phyloP scores from a whole-genome alignment of 1,139 yeast species.

The Eremothecium cymbalariae region DNA sequence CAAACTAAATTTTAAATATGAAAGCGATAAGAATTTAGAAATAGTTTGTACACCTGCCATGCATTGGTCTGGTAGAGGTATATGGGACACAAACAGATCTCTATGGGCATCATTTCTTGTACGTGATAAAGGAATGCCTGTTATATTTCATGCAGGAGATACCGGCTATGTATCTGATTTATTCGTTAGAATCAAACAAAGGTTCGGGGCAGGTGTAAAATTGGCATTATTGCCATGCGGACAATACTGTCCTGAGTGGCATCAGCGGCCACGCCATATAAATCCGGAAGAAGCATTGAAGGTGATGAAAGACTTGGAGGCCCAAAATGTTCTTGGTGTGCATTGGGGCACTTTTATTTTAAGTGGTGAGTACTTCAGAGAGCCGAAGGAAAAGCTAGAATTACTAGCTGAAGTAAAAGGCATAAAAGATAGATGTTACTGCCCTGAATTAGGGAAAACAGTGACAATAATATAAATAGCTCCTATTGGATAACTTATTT shows the following conservation, averaged over 20 bases:
- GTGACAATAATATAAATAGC: constrained; percentile 32
- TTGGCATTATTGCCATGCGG: constrained; percentile 86
- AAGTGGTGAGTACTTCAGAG: constrained; percentile 79
- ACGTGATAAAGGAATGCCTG: constrained; percentile 54
- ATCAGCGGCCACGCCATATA: constrained; percentile 80
- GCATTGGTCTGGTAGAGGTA: constrained; percentile 92
- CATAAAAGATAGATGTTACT: constrained; percentile 36
- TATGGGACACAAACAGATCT: constrained; percentile 69
- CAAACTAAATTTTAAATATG: constrained; percentile 32
- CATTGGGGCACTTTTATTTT: constrained; percentile 95
- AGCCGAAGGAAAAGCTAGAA: constrained; percentile 55
- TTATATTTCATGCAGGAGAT: constrained; percentile 88
- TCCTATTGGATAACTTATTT: no score
- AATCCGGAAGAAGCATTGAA: constrained; percentile 70
- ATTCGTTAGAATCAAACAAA: constrained; percentile 54
- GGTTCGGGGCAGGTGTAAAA: constrained; percentile 54
- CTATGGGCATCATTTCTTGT: constrained; percentile 84
- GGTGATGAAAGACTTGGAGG: constrained; percentile 55
- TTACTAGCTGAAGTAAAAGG: constrained; percentile 32
- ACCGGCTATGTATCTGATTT: constrained; percentile 77
- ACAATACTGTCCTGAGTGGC: constrained; percentile 94
- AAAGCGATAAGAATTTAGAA: constrained; percentile 36
- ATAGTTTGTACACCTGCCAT: constrained; percentile 88
- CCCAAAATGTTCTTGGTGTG: constrained; percentile 67
- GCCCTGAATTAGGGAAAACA: constrained; percentile 50